These are phyloP conservation scores for Fusarium nisikadoi DNA, from an alignment of 2,329 filamentous ascomycete species.

Conservation along the genomic window DNA sequence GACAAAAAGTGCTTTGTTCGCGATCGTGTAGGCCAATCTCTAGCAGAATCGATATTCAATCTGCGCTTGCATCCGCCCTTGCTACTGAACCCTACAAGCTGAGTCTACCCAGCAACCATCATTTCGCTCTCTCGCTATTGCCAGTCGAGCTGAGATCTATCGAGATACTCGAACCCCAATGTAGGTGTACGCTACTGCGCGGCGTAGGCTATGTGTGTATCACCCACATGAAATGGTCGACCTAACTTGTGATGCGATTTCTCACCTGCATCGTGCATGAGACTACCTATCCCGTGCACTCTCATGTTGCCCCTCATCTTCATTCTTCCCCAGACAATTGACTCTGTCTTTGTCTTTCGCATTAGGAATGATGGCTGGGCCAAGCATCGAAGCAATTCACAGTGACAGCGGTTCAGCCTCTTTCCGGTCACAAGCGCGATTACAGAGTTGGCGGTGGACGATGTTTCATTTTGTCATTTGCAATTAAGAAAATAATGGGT, in stretches of 20 bases:
- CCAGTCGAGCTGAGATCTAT: constrained; percentile 28
- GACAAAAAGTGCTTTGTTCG: constrained; percentile 22
- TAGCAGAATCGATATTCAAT: constrained; percentile 20
- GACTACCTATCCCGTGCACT: constrained; percentile 19
- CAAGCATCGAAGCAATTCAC: constrained; percentile 18
- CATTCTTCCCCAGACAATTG: constrained; percentile 7
- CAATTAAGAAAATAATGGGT: constrained; percentile 16
- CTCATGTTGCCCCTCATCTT: constrained; percentile 9
- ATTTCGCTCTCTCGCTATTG: constrained; percentile 8
- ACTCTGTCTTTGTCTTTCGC: background rate
- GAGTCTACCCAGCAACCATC: constrained; percentile 4
- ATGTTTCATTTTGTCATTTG: constrained; percentile 10
- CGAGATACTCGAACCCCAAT: constrained; percentile 14
- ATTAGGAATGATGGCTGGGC: constrained; percentile 22
- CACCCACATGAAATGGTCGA: constrained; percentile 27
- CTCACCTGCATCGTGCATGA: constrained; percentile 37
- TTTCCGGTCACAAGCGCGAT: constrained; percentile 10
- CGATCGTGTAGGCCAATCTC: constrained; percentile 3
- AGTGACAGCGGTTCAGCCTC: background rate
- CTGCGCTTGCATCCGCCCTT: constrained; percentile 2
- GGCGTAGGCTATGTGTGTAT: constrained; percentile 20
- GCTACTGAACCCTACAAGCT: constrained; percentile 2
- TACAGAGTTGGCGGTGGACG: constrained; percentile 11
- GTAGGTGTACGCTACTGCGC: constrained; percentile 16
- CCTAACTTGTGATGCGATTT: constrained; percentile 18